Evolutionary conservation across 768 basidiomycete genomes (phyloP), one percentile per base, ranked within the genome.

Genomic region (Coprinopsis strossmayeri): DNA sequence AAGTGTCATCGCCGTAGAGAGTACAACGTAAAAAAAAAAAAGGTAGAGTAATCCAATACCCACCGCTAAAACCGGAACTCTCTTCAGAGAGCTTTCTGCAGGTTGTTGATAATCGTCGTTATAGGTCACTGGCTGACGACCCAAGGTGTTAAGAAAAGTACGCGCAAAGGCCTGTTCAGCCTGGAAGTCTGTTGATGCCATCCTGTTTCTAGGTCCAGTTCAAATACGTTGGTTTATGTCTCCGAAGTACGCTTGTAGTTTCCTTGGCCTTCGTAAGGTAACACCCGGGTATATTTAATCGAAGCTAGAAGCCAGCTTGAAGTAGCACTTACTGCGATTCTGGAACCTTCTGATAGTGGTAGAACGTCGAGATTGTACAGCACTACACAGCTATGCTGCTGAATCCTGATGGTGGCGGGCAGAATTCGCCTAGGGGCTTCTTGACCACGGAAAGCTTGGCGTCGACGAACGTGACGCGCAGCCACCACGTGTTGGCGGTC

Each of bases 31-130:
- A 32, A 15, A 32, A 7, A 7, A 32, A 32, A 32, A 7, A 15
- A 32, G 15, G 9, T 15, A 32, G 15, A 32, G 30, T 15, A 32
- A 32, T 32, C 15, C 30, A 7, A 32, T 32, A 7, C 79, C 55
- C 50, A 87, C 88, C 41, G 79, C 80, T 48, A 91, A 67, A 23
- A 87, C 64, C 10, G 84, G 79, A n/a, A 90, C 71, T 55, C 71
- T 82, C 65, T 74, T 87, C 48, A 90, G 73, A 11, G 77, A 78
- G 52, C 81, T 71, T 46, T 79, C 67, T 0, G 79, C 76, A 0
- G 82, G 81, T 45, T 87, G 82, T 63, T 86, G 84, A 64, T 87
- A 90, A 65, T 89, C 82, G 65, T 91, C 79, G 32, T 69, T 64
- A 59, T 81, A 91, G 2, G 69, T 71, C 49, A 91, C 72, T 21